Base-by-base conservation (phyloP, 441 rosid genomes). In the Metrosideros polymorpha region DNA sequence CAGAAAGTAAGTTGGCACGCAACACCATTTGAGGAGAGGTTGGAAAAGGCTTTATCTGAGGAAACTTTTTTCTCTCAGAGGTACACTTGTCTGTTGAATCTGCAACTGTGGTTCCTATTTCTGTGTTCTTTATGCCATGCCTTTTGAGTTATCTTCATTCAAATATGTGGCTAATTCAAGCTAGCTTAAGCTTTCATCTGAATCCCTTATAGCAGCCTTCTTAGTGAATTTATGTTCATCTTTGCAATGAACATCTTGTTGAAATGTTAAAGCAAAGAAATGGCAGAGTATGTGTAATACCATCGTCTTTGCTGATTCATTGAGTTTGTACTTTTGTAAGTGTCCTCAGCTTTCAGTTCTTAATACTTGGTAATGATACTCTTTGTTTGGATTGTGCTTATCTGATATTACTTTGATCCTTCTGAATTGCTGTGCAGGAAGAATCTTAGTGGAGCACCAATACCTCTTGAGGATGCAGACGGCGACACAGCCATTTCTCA, bases 1-100 rank as follows among this genome's bases (percentile, higher is more conserved):
- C 99, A 98, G 89, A 96, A 95, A 90, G 99, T 98, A 27, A 95
- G 95, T 82, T 98, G 99, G 99, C 99, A 98, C 87, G 99, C 99
- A 27, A 96, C 99, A 53, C 99, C 99, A 57, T 98, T 98, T 54
- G 99, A 96, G 85, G 99, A 95, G 91, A 98, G 99, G 89, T 83
- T 98, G 85, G 99, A 98, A 89, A 98, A 98, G 92, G 99, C 98
- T 29, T 88, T 98, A 84, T 95, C 97, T 4, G 96, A 95, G 66
- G 96, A 95, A 89, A 94, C 88, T 91, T 75, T 83, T 27, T 71
- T 91, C 85, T 85, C 96, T 53, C 93, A 91, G 88, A 94, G 94
- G 99, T 95, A 94, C 43, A 82, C 22, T 47, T 71, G 15, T 45
- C 35, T 87, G 35, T 84, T 84, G 49, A 71, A 71, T 71, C 79